These are phyloP conservation scores for Coffea eugenioides DNA, from an alignment of 257 asterid genomes.

Conservation along the genomic window DNA sequence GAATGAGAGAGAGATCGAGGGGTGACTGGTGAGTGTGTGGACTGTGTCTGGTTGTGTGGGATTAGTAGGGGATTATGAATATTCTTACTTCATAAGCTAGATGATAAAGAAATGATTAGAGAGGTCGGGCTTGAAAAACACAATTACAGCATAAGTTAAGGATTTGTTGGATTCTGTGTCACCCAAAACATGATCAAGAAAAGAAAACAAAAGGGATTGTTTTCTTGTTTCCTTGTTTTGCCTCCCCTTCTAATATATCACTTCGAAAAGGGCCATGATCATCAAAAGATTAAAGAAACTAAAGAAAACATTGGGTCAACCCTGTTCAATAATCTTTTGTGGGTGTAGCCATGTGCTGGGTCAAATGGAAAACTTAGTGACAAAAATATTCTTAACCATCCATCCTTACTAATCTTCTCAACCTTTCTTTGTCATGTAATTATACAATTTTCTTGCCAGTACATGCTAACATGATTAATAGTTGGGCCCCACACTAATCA, in stretches of 20 bases:
- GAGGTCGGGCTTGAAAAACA: constrained; percentile 30
- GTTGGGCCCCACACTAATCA: constrained; percentile 27
- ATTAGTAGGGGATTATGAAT: constrained; percentile 3
- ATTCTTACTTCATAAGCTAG: neutral
- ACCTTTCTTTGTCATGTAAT: constrained; percentile 24
- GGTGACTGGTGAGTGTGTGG: neutral
- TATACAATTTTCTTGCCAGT: constrained; percentile 19
- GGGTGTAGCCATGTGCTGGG: neutral
- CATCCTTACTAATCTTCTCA: constrained; percentile 29
- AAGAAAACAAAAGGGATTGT: constrained; percentile 38
- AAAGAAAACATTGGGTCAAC: constrained; percentile 27
- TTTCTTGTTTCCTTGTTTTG: constrained; percentile 45
- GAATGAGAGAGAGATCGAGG: neutral
- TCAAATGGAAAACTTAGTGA: constrained; percentile 7
- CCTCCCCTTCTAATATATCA: neutral
- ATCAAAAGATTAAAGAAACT: neutral
- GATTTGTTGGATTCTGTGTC: constrained; percentile 36
- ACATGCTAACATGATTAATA: constrained; percentile 34
- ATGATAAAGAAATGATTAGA: constrained; percentile 44
- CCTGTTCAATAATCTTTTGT: constrained; percentile 15
- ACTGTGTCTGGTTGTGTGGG: no score
- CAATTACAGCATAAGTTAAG: constrained; percentile 21
- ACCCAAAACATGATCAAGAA: constrained; percentile 50
- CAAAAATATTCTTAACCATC: constrained; percentile 33
- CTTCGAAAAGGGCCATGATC: no score